phyloP scores from a whole-genome alignment of 1,284 basidiomycete species.

The Coniferiporia sulphurascens region DNA sequence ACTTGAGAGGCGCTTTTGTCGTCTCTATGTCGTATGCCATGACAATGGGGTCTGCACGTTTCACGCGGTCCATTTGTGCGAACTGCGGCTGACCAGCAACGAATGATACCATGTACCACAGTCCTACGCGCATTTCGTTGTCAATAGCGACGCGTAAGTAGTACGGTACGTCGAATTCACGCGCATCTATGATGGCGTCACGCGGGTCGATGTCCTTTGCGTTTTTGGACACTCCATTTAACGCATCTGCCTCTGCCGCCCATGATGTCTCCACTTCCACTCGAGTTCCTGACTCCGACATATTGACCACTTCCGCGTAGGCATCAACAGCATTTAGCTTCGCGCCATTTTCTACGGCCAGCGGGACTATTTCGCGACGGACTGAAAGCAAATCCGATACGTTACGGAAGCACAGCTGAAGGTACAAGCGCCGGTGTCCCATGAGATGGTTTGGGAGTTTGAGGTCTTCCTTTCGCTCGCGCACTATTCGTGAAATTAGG shows the following conservation, averaged over 20 bases:
- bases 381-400: constrained; percentile 88
- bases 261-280: constrained; percentile 69
- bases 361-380: constrained; percentile 83
- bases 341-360: constrained; percentile 87
- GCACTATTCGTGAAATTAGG: constrained; percentile 69
- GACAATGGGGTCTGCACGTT: constrained; percentile 98
- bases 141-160: constrained; percentile 98
- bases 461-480: constrained; percentile 91
- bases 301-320: constrained; percentile 95
- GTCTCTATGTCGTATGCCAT: constrained; percentile 99
- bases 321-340: constrained; percentile 95
- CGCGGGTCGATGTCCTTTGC: constrained; percentile 73
- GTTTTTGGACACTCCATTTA: constrained; percentile 32
- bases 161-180: constrained; percentile 97
- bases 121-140: constrained; percentile 93
- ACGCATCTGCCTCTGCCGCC: constrained; percentile 45
- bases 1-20: constrained; percentile 97
- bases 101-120: constrained; percentile 94
- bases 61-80: constrained; percentile 80
- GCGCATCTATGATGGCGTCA: constrained; percentile 89
- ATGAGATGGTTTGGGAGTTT: constrained; percentile 95
- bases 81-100: constrained; percentile 80
- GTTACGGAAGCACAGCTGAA: constrained; percentile 90
- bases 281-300: constrained; percentile 54
- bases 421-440: constrained; percentile 83